Evolutionary conservation across 208 protist genomes (phyloP).

Genomic region (Naegleria fowleri): DNA sequence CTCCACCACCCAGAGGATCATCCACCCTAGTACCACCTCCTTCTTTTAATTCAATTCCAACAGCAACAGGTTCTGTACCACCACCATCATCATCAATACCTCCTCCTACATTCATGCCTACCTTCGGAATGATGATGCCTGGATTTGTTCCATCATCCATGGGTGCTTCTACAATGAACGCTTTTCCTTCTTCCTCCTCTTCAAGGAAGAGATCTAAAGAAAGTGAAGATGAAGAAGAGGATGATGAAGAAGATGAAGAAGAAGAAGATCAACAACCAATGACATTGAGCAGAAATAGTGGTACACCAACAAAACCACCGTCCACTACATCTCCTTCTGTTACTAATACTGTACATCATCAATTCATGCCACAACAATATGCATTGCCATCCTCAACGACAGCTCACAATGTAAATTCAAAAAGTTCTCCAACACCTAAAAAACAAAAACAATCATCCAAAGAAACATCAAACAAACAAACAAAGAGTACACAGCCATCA

Average conservation of each 20-base stretch:
- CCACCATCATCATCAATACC: no score
- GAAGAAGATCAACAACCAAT: background rate
- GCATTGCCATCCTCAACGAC: background rate
- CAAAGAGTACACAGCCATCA: background rate
- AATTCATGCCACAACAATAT: background rate
- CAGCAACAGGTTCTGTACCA: no score
- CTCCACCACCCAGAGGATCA: no score
- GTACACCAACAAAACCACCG: background rate
- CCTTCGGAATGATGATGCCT: no score
- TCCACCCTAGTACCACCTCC: no score
- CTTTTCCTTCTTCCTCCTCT: no score
- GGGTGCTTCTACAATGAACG: no score
- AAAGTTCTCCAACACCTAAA: background rate
- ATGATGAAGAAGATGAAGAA: background rate
- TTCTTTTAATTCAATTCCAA: no score
- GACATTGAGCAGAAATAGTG: background rate
- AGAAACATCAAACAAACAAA: background rate
- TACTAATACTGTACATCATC: background rate
- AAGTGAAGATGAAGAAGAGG: background rate
- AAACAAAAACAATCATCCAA: background rate
- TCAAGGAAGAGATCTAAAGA: background rate
- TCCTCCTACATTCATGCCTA: no score
- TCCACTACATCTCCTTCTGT: background rate
- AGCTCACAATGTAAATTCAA: no score
- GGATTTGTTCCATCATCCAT: no score